Percentiles rank a stretch among this genome's conserved stretches.
Evolutionary conservation across 208 protist species (phyloP).

Genomic region (Porcisia hertigi): DNA sequence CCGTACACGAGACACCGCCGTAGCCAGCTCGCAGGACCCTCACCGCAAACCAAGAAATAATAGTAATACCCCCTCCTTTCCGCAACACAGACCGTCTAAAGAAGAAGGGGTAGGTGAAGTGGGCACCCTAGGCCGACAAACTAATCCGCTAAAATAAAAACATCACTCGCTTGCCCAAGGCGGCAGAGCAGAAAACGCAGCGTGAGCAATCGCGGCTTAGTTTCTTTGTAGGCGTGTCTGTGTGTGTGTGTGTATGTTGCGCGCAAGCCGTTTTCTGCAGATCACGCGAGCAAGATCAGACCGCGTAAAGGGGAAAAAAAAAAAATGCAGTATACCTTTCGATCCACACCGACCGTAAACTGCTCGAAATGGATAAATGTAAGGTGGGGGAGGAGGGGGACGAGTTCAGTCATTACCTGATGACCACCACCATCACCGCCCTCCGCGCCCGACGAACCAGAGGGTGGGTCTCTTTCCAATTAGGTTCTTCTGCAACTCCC

Average conservation of each 20-base stretch:
- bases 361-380: not conserved
- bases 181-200: not conserved
- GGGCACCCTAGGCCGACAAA: not conserved
- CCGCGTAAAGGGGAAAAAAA: not conserved
- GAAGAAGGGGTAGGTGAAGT: not conserved
- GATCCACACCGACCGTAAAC: not conserved
- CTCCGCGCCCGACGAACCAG: not conserved
- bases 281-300: not conserved
- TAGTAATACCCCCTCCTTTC: not conserved
- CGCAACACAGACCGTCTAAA: not conserved
- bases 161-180: not conserved
- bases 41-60: not conserved
- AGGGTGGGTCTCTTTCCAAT: not conserved
- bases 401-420: not conserved
- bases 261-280: not conserved
- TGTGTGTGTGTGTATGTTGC: not conserved
- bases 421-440: not conserved
- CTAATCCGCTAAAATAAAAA: no score
- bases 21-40: not conserved
- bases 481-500: not conserved
- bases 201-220: not conserved
- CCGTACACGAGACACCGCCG: not conserved
- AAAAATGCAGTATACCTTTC: not conserved
- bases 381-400: no score
- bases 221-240: not conserved